Evolutionary conservation across 2,329 filamentous ascomycete species (phyloP), one percentile per base, ranked within the genome.

Genomic region (Aspergillus ustus): DNA sequence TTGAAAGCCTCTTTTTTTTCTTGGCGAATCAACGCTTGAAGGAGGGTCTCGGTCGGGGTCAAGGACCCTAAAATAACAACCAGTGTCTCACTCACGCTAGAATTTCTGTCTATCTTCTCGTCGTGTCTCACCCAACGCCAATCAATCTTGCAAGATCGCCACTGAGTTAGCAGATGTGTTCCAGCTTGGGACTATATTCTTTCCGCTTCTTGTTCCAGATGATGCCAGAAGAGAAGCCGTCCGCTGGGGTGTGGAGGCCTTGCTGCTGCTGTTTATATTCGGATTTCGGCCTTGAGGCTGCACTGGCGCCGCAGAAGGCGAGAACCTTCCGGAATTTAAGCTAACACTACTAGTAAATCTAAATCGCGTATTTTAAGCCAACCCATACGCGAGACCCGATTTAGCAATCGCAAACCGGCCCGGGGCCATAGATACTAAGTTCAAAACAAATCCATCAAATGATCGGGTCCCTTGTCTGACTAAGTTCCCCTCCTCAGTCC

Each of bases 11-110:
- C 34, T 31, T 29, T 15, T n/a, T 44, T 55, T 37, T 49, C 44
- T 52, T 29, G 7, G 25, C 65, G 60, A 67, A 68, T 69, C 48
- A 60, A 13, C 22, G 59, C 25, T 20, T 51, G 22, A 25, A 22
- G 17, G 19, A 34, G 5, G 34, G 25, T 25, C 31, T 37, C 25
- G 48, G 48, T 15, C n/a, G 45, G 55, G 54, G 46, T 22, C 17
- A n/a, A n/a, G 43, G 52, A 62, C 60, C 62, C 63, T 70, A 70
- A 67, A 67, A 67, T 66, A 66, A 67, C 63, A 65, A 57, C 64
- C 45, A 40, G 52, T 68, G 66, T 69, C 67, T 69, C 63, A 69
- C 66, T 44, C 57, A 46, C 51, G 34, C 50, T 49, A 31, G 8
- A 34, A 34, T 20, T 44, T 48, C 50, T 31, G 22, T 37, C 13